Percentiles rank a stretch among this genome's conserved stretches.
Evolutionary conservation across 2,329 filamentous ascomycete genomes (phyloP).

Genomic region (Fusarium sp.): DNA sequence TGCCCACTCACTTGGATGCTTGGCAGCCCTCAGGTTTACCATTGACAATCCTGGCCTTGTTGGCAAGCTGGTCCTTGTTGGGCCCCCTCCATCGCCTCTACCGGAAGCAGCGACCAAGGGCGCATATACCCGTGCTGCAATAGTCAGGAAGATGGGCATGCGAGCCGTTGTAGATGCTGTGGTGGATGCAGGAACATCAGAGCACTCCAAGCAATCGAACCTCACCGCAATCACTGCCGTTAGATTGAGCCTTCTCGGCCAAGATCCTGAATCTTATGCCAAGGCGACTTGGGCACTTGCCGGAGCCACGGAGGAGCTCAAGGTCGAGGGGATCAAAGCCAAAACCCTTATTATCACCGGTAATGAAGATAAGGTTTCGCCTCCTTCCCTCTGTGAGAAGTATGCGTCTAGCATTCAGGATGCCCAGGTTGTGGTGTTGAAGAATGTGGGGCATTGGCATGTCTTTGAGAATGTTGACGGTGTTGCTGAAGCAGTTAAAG

Average conservation of each 20-base stretch:
- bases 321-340: conserved; percentile 51
- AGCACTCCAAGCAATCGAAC: not conserved
- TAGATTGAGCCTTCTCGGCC: conserved; percentile 59
- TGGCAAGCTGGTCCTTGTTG: not conserved
- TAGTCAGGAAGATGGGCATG: conserved; percentile 1
- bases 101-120: not conserved
- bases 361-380: conserved; percentile 2
- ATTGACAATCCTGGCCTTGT: conserved; percentile 1
- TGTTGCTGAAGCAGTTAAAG: not conserved
- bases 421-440: not conserved
- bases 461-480: conserved; percentile 2
- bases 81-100: conserved; percentile 5
- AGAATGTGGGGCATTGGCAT: conserved; percentile 9
- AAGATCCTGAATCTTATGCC: conserved; percentile 67
- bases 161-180: not conserved
- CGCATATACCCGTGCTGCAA: conserved; percentile 1
- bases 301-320: conserved; percentile 51
- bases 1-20: conserved; percentile 6
- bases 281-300: conserved; percentile 66
- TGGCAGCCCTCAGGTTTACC: conserved; percentile 1
- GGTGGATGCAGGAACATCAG: conserved; percentile 7
- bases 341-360: conserved; percentile 5
- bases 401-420: not conserved
- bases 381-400: not conserved
- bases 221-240: conserved; percentile 56